Base-by-base conservation (phyloP, 345 rosid species). In the Dipteronia sinensis region DNA sequence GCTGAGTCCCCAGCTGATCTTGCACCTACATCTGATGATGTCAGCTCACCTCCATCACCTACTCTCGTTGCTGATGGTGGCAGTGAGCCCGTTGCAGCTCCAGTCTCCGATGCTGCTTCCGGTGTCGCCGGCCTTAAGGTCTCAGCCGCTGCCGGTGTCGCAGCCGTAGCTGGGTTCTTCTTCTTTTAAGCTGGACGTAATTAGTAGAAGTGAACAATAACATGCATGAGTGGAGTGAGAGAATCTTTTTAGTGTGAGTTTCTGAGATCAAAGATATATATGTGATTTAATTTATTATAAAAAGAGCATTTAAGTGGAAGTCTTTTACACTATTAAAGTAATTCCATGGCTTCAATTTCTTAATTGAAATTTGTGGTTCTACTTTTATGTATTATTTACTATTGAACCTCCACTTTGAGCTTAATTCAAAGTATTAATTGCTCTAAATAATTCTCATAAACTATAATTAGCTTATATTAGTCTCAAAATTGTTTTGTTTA, bases 21-120 rank as follows among this genome's bases (percentile, higher is more conserved):
- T 66, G 51, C 34, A 17, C 65, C 80, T 29, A 31, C 69, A 11
- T 15, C 70, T 22, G 42, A 59, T 42, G n/a, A 81, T n/a, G 68
- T 79, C 53, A 66, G 75, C n/a, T 74, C 85, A 44, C 15, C 85
- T 10, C 76, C 80, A 40, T 77, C 80, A 2, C 77, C 80, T 16
- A 75, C 76, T 13, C 27, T 6, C 1, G 17, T n/a, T 27, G 67
- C 68, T 65, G 69, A 65, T 27, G 46, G 46, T 42, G 49, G 49
- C 49, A 46, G 15, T 46, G 44, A 2, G 42, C 69, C 69, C 10
- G 66, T 77, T 17, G 9, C 77, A 0, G 42, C 79, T 11, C 79
- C 78, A 2, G 58, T 1, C 4, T 23, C 44, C 11, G 64, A n/a
- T 0, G 64, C 7, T 0, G 27, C 8, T 0, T 15, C 61, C 9